These are phyloP conservation scores for Salix caprea DNA, from an alignment of 345 rosid species.

Conservation along the genomic window DNA sequence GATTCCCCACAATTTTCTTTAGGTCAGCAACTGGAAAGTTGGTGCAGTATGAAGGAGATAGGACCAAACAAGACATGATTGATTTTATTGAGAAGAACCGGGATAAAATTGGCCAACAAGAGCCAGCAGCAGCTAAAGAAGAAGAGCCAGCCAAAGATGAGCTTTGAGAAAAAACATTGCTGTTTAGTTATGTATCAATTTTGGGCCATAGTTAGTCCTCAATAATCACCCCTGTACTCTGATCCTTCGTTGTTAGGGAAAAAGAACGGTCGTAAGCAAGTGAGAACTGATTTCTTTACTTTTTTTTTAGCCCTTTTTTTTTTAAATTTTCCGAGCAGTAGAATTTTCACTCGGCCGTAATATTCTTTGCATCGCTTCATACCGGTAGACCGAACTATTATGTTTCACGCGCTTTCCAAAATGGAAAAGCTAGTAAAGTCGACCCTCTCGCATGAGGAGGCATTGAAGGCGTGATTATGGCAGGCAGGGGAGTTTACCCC, in stretches of 20 bases:
- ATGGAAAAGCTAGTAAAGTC: too few species aligned
- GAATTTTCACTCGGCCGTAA: too few species aligned
- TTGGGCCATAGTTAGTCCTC: constrained; percentile 6
- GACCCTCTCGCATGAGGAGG: too few species aligned
- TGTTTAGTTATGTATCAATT: constrained; percentile 2
- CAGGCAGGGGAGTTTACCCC: too few species aligned
- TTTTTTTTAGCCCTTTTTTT: too few species aligned
- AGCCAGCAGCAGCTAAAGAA: constrained; percentile 16
- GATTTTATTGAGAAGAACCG: constrained; percentile 80
- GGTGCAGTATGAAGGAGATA: constrained; percentile 60
- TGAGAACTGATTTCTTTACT: too few species aligned
- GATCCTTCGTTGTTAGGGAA: not conserved
- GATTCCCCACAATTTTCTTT: constrained; percentile 82
- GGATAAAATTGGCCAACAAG: constrained; percentile 35
- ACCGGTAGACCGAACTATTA: too few species aligned
- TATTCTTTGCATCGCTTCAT: too few species aligned
- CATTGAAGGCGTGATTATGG: too few species aligned
- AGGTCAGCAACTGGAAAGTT: constrained; percentile 62
- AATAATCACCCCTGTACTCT: not conserved
- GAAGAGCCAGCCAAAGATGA: constrained; percentile 46
- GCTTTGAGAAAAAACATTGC: constrained; percentile 33
- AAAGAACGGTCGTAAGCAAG: not conserved
- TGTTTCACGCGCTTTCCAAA: too few species aligned
- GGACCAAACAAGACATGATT: constrained; percentile 77
- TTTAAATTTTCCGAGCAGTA: too few species aligned